Evolutionary conservation across 73 alveolate species (phyloP), one percentile per base, ranked within the genome.

Genomic region (Halteria grandinella): DNA sequence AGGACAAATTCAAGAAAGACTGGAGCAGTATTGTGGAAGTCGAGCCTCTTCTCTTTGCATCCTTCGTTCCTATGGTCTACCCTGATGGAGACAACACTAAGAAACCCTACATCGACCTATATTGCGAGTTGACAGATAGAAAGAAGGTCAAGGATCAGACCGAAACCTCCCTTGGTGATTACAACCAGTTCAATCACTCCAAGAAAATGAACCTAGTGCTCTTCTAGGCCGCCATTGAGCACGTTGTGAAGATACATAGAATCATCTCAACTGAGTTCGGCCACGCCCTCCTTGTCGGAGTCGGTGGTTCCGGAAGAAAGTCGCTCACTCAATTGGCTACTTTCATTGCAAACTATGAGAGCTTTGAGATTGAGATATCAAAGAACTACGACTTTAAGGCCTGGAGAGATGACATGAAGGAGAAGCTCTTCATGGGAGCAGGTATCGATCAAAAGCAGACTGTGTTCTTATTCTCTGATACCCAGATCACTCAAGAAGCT

Each of bases 231-330:
- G 99, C 99, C 25, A 95, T 98, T 32, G 97, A 98, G 89, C 99
- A 96, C 87, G 91, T 95, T 34, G 91, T 93, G 34, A 91, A 95
- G 85, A 94, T 96, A 44, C 96, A 92, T 37, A 93, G 99, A 57
- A 95, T 98, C 48, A 89, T 98, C 80, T 91, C 97, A 34, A 97
- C 99, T 1, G 97, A 98, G 55, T 87, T 89, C 63, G 99, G 99
- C 29, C 96, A 98, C 70, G 99, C 98, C 18, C 93, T 98, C 29
- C 90, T 98, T 59, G 99, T 98, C n/a, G 99, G 99, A 20, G 99
- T 98, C 18, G 99, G 99, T 23, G 99, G 99, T 20, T 90, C 99
- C 34, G 99, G 99, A 31, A 92, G 99, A 72, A 97, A 96, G 85
- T 90, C 98, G 43, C 83, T 98, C 32, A 97, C 99, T 17, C 81